These are phyloP conservation scores for Tricholoma matsutake DNA, from an alignment of 768 basidiomycete genomes.

Conservation along the genomic window DNA sequence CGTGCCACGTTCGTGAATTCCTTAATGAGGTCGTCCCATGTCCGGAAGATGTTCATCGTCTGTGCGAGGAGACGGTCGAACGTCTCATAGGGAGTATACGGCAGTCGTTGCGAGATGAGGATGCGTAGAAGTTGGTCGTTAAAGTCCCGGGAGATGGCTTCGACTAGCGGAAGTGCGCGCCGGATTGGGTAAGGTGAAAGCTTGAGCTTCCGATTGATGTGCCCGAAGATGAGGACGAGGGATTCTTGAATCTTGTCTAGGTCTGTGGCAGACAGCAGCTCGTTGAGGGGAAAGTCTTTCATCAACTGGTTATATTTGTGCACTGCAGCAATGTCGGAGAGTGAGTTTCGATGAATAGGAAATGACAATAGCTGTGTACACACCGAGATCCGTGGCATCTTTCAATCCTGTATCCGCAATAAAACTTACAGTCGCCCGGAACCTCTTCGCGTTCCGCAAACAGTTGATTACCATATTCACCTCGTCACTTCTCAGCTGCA, in stretches of 20 bases:
- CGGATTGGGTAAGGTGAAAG: slow-evolving; percentile 97
- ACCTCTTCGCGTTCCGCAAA: slow-evolving; percentile 92
- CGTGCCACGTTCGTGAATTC: slow-evolving; percentile 91
- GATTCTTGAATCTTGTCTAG: slow-evolving; percentile 93
- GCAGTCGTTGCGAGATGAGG: slow-evolving; percentile 84
- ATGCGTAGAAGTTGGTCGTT: slow-evolving; percentile 93
- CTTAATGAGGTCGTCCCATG: slow-evolving; percentile 89
- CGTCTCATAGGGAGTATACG: slow-evolving; percentile 91
- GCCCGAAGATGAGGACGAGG: slow-evolving; percentile 81
- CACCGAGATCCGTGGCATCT: slow-evolving; percentile 86
- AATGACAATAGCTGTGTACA: slow-evolving; percentile 22
- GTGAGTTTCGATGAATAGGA: not conserved
- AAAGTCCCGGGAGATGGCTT: slow-evolving; percentile 97
- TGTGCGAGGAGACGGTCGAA: slow-evolving; percentile 84
- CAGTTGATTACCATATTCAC: slow-evolving; percentile 93
- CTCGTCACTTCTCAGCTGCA: slow-evolving; percentile 87
- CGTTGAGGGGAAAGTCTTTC: slow-evolving; percentile 99
- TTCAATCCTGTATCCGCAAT: slow-evolving; percentile 96
- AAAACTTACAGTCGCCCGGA: slow-evolving; percentile 96
- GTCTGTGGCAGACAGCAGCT: slow-evolving; percentile 94
- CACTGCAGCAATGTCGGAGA: slow-evolving; percentile 42
- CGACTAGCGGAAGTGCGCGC: slow-evolving; percentile 92
- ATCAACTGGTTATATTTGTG: slow-evolving; percentile 98
- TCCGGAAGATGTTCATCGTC: slow-evolving; percentile 74
- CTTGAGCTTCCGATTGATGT: slow-evolving; percentile 93